phyloP scores from a whole-genome alignment of 2,329 filamentous ascomycete genomes.

The Ophiostoma populinum region DNA sequence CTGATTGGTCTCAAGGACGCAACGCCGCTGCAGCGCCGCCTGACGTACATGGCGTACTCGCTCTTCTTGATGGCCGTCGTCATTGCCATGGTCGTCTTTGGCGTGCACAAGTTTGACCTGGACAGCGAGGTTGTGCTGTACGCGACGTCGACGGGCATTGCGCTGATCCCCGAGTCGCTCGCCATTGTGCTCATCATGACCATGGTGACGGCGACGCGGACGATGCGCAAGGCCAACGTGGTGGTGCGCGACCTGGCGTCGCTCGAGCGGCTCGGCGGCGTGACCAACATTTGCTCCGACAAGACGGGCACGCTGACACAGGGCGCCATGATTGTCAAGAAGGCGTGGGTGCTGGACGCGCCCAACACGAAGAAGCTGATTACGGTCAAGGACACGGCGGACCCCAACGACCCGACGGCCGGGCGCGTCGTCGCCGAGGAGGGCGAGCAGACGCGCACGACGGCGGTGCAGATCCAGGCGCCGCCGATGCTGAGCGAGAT shows the following conservation, averaged over 20 bases:
- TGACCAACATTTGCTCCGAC: slow-evolving; percentile 58
- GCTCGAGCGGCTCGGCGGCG: slow-evolving; percentile 51
- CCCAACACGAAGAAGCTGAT: slow-evolving; percentile 29
- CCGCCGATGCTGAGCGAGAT: background rate
- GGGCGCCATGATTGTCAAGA: slow-evolving; percentile 52
- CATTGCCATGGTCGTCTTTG: slow-evolving; percentile 44
- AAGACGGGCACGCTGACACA: slow-evolving; percentile 56
- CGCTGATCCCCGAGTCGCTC: slow-evolving; percentile 48
- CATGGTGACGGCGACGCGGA: slow-evolving; percentile 48
- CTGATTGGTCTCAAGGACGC: slow-evolving; percentile 48
- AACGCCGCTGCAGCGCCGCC: slow-evolving; percentile 68
- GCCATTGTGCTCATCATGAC: slow-evolving; percentile 56
- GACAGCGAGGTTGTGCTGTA: slow-evolving; percentile 41
- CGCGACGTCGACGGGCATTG: slow-evolving; percentile 42
- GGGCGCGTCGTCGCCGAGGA: slow-evolving; percentile 38
- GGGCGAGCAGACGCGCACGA: slow-evolving; percentile 18
- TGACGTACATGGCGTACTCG: slow-evolving; percentile 69
- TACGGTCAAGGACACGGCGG: slow-evolving; percentile 42
- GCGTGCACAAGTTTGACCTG: slow-evolving; percentile 35
- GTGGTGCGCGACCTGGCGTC: slow-evolving; percentile 50
- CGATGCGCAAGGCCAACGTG: slow-evolving; percentile 46
- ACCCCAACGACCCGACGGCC: slow-evolving; percentile 42
- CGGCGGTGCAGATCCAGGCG: background rate
- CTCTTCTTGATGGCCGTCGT: slow-evolving; percentile 57
- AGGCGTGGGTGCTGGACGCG: slow-evolving; percentile 41